phyloP scores from a whole-genome alignment of 73 alveolate species.

The Diophrys appendiculata region DNA sequence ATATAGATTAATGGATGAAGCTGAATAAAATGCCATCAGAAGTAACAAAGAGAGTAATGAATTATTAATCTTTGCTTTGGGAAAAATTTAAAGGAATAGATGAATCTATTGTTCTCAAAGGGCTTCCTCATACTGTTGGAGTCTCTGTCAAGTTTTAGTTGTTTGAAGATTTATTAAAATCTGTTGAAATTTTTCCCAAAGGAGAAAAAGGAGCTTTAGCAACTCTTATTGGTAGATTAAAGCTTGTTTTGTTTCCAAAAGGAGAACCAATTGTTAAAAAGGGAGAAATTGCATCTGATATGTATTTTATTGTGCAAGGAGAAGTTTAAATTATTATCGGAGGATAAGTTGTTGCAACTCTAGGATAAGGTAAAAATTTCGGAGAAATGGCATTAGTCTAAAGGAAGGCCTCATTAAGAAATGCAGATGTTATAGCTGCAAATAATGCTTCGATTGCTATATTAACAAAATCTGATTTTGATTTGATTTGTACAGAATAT shows the following conservation, averaged over 20 bases:
- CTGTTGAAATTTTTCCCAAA: slow-evolving; percentile 38
- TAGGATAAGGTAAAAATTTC: slow-evolving; percentile 24
- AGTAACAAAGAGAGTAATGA: slow-evolving; percentile 25
- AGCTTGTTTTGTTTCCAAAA: slow-evolving; percentile 24
- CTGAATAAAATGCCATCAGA: slow-evolving; percentile 20
- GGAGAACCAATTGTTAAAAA: slow-evolving; percentile 43
- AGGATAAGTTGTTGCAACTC: slow-evolving; percentile 20
- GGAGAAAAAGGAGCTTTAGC: slow-evolving; percentile 47
- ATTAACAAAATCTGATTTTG: slow-evolving; percentile 41
- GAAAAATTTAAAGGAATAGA: slow-evolving; percentile 49
- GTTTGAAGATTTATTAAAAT: slow-evolving; percentile 29
- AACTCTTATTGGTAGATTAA: slow-evolving; percentile 27
- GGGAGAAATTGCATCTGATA: slow-evolving; percentile 62
- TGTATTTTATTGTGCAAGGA: slow-evolving; percentile 65
- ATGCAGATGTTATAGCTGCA: slow-evolving; percentile 31
- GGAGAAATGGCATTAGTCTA: slow-evolving; percentile 58
- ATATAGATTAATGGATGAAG: slow-evolving; percentile 35
- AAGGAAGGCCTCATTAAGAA: slow-evolving; percentile 8
- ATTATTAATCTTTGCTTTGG: slow-evolving; percentile 36
- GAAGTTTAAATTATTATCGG: slow-evolving; percentile 31
- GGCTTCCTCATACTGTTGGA: slow-evolving; percentile 41
- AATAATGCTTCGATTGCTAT: slow-evolving; percentile 47
- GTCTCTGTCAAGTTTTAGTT: slow-evolving; percentile 16
- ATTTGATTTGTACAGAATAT: slow-evolving; percentile 21
- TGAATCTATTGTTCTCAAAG: slow-evolving; percentile 38